Evolutionary conservation across 192 early-diverging fungal species (phyloP), one percentile per base, ranked within the genome.

Genomic region (Coemansia umbellata): DNA sequence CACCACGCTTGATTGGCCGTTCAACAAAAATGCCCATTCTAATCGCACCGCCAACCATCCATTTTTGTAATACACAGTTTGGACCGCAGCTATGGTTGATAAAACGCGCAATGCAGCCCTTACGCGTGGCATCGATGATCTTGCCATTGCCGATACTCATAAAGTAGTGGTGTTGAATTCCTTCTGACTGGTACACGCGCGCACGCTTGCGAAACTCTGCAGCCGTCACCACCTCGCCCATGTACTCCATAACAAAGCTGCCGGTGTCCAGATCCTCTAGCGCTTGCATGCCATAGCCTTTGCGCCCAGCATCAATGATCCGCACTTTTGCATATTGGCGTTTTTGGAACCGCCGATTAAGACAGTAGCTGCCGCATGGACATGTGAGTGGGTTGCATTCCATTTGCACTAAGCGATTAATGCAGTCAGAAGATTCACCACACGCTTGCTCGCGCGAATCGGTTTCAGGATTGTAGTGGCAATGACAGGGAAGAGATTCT

Each of bases 11-110:
- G 11, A 99, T 81, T 24, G 85, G 78, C 39, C 81, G 80, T 43
- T 82, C 80, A 47, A 92, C 84, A 55, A 99, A 99, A n/a, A 99
- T 95, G 37, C 97, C 97, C 60, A 99, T 92, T 22, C 97, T 82
- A 37, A 91, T 80, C 22, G 84, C 85, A 8, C 84, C 81, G 8
- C 87, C 91, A 27, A 99, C 92, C 37, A 98, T 86, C 97, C 97
- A 99, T 63, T 98, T 99, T 53, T 95, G 91, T 40, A 93, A 71
- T 39, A 85, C 89, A 56, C 93, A 93, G 66, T 99, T 99, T 17
- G 97, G 93, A 23, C 82, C 81, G 74, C 97, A 99, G 51, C 88
- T 91, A 69, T 99, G 97, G 74, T 99, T 99, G 70, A 99, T 93
- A 58, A 98, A 99, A 19, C 97, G 84, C 19, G 94, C 90, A 24